Evolutionary conservation across 371 early-diverging fungal species (phyloP).

Genomic region (Saksenaea oblongispora): DNA sequence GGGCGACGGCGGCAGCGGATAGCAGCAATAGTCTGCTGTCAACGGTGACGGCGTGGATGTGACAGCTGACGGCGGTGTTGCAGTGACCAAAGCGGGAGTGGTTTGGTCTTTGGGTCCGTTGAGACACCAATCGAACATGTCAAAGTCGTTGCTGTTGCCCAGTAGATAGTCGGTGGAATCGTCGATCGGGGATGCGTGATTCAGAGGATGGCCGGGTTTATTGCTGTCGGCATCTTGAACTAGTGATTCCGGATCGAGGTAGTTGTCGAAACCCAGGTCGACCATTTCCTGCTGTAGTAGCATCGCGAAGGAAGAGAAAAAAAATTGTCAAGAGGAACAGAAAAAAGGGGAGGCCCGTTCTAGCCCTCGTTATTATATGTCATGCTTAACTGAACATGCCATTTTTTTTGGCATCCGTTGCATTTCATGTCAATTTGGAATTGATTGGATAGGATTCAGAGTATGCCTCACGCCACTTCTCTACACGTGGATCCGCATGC

Average conservation of each 20-base stretch:
- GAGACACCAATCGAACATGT: not conserved
- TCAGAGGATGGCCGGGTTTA: not conserved
- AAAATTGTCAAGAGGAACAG: not conserved
- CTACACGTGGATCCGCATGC: conserved; percentile 5
- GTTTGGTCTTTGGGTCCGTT: not conserved
- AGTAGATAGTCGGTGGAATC: not conserved
- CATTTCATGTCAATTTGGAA: not conserved
- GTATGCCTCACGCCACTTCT: conserved; percentile 5
- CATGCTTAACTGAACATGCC: not conserved
- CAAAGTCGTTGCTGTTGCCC: not conserved
- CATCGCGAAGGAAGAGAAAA: not conserved
- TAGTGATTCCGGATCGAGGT: not conserved
- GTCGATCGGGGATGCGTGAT: not conserved
- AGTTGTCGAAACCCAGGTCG: not conserved
- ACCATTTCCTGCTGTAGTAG: not conserved
- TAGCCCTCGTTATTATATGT: not conserved
- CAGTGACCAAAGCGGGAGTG: not conserved
- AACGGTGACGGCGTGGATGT: not conserved
- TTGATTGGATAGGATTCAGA: conserved; percentile 3
- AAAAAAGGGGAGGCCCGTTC: not conserved
- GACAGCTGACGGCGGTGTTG: not conserved
- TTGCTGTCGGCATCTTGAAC: not conserved
- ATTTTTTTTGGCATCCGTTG: not conserved
- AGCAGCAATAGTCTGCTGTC: not conserved
- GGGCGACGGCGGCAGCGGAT: not conserved